phyloP scores from a whole-genome alignment of 805 yeast genomes.

The Starmerella tilneyi region DNA sequence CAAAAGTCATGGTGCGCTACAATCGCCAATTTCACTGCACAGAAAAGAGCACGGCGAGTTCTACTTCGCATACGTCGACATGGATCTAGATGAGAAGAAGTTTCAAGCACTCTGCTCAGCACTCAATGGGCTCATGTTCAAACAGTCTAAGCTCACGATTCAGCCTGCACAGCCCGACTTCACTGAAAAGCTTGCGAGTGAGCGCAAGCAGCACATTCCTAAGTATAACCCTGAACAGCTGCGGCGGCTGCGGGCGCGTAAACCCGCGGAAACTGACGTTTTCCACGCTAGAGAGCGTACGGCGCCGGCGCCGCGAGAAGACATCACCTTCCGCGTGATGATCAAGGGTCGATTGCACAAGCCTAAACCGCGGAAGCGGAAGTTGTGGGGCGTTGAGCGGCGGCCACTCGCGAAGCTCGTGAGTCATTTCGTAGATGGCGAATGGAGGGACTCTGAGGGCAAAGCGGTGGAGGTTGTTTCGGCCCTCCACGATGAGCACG shows the following conservation, averaged over 20 bases:
- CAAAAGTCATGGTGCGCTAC: conserved; percentile 49
- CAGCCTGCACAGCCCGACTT: conserved; percentile 49
- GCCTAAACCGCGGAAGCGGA: conserved; percentile 58
- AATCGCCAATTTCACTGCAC: conserved; percentile 41
- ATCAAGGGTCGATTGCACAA: conserved; percentile 46
- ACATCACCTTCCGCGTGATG: conserved; percentile 51
- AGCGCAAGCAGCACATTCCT: conserved; percentile 36
- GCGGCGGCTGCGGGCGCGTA: conserved; percentile 31
- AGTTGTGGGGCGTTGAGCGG: conserved; percentile 86
- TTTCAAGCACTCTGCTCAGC: conserved; percentile 44
- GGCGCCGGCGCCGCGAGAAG: conserved; percentile 39
- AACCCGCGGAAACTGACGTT: conserved; percentile 32
- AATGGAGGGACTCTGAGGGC: conserved; percentile 71
- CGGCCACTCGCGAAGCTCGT: conserved; percentile 43
- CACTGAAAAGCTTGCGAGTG: conserved; percentile 40
- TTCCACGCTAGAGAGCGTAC: conserved; percentile 53
- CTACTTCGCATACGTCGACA: conserved; percentile 56
- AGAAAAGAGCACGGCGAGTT: conserved; percentile 46
- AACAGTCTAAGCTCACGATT: conserved; percentile 57
- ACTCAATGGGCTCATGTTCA: conserved; percentile 62
- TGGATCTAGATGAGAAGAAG: conserved; percentile 41
- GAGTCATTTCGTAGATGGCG: conserved; percentile 49
- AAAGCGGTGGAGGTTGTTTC: conserved; percentile 55
- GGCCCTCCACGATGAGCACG: conserved; percentile 30
- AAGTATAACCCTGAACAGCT: conserved; percentile 25